Base-by-base conservation (phyloP, 2,329 filamentous ascomycete species). In the Lithohypha guttulata region DNA sequence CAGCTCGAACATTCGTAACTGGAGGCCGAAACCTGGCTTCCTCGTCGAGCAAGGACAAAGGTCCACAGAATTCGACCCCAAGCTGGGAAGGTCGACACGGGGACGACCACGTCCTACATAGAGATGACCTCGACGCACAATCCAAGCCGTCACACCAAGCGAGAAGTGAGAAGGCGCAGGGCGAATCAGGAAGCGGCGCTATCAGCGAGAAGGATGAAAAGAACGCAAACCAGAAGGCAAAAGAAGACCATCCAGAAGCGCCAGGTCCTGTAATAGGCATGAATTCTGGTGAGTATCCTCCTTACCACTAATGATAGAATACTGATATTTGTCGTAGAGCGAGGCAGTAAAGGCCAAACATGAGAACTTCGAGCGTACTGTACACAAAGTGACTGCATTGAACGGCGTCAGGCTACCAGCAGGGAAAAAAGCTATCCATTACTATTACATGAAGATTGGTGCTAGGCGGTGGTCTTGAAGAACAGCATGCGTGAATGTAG, bases 211-310 rank as follows among this genome's bases (percentile, higher is more conserved):
- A 68, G 47, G 61, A 63, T 36, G 56, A 59, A 15, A 47, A 47
- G 6, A 51, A 57, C 14, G 53, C 55, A 29, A 57, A 57, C 29
- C 51, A 59, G 49, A 61, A 62, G 51, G 60, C 63, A 2, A 66
- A 70, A 52, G 44, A 63, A 46, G 66, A 69, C 36, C 57, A 65
- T 55, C 68, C 68, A 1, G 59, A 68, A 43, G 66, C 66, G n/a
- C 68, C 68, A 2, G 61, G 60, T 47, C 68, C 65, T 9, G 56
- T 71, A 9, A 63, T 70, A 51, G 68, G 69, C n/a, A 70, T 70
- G 64, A 66, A 68, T 47, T 67, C 70, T 55, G 50, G 65, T 67
- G 48, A 58, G 59, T n/a, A n/a, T 56, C 6, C 19, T 9, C n/a
- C n/a, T 5, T 13, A 33, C 19, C 27, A 7, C 7, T 25, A 8